A percentile compares a stretch with the other conserved stretches of the same genome.
phyloP scores from a whole-genome alignment of 805 yeast species.

The Lipomyces yamadae region DNA sequence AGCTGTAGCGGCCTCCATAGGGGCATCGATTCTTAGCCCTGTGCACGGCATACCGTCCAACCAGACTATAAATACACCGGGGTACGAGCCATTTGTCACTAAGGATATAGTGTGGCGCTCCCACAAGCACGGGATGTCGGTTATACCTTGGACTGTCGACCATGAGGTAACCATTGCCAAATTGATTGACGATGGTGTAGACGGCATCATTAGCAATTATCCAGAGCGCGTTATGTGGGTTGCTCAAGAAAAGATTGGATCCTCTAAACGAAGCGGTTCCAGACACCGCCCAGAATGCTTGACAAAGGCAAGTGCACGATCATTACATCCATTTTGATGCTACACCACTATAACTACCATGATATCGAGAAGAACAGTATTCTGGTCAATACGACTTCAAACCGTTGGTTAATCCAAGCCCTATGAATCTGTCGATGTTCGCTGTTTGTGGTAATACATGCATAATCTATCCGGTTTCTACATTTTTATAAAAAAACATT shows the following conservation, averaged over 20 bases:
- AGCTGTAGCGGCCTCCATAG: not conserved
- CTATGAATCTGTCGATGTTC: too few relatives aligned
- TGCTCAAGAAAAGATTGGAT: not conserved
- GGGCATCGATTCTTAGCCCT: not conserved
- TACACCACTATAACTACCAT: too few relatives aligned
- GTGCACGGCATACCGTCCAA: not conserved
- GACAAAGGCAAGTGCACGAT: not conserved
- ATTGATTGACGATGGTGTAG: not conserved
- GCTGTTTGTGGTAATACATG: too few relatives aligned
- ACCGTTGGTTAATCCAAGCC: too few relatives aligned
- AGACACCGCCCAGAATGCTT: not conserved
- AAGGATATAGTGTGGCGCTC: not conserved
- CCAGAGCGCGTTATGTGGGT: not conserved
- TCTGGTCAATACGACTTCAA: too few relatives aligned
- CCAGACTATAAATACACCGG: not conserved
- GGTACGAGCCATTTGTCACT: not conserved
- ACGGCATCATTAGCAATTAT: conserved; percentile 3
- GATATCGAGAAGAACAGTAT: too few relatives aligned
- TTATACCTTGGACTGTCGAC: not conserved
- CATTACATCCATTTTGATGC: not conserved
- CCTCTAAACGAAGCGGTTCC: not conserved
- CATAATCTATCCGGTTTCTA: too few relatives aligned
- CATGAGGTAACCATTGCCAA: not conserved
- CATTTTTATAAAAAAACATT: too few relatives aligned
- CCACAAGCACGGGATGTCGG: not conserved